Evolutionary conservation across 2,329 filamentous ascomycete genomes (phyloP), one percentile per base, ranked within the genome.

Genomic region (Phialemonium atrogriseum): DNA sequence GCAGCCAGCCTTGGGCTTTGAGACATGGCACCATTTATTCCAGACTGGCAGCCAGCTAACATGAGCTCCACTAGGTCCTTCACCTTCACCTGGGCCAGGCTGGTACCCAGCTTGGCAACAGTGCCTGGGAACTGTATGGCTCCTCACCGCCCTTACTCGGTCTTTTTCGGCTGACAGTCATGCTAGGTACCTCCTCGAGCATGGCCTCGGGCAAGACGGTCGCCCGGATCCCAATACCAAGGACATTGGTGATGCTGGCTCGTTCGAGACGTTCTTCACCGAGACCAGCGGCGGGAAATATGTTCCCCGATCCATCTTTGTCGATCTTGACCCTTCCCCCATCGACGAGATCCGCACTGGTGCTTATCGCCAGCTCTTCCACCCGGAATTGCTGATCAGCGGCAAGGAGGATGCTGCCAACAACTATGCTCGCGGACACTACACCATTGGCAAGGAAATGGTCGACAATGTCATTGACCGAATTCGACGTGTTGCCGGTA

Each of bases 361-460:
- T 38, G 40, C 50, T 43, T 83, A 81, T 62, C 74, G 76, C 47
- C 68, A 77, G 52, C 71, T 83, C 39, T 83, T 81, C 68, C 78
- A 83, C 61, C 78, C 78, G 27, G 78, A 83, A 65, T 67, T 78
- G 47, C 59, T 83, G 52, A 75, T 83, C 54, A 82, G 73, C 57
- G 78, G 78, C 60, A 83, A 83, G 69, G 79, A 83, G 58, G 79
- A 83, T 70, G 78, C 79, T 37, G 77, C 78, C 62, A 83, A 83
- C 66, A 84, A 84, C 68, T 84, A 83, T 51, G 79, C 79, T 46
- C 78, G 78, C 64, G 79, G 79, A 36, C 78, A 84, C 63, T 83
- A 84, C 62, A 83, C 79, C 47, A 77, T 83, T 47, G 79, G 79
- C 62, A 83, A 83, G 69, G 78, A 83, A 65, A 77, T 81, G 73